phyloP scores from a whole-genome alignment of 2,329 filamentous ascomycete genomes.

The Colletotrichum magnum region DNA sequence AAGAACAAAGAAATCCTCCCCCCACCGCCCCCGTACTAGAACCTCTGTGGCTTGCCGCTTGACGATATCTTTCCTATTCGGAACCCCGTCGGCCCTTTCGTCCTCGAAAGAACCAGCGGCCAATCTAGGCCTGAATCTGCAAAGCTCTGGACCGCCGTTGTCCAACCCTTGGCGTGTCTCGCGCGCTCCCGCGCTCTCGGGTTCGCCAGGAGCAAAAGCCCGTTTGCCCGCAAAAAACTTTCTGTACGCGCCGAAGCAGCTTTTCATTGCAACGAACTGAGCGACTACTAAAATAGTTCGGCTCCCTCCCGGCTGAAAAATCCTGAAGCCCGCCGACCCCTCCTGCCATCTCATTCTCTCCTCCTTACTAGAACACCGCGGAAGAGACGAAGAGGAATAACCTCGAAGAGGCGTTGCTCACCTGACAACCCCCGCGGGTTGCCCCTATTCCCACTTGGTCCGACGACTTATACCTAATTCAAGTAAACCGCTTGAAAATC shows the following conservation, averaged over 20 bases:
- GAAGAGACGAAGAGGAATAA: neutral
- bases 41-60: conserved; percentile 6
- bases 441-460: neutral
- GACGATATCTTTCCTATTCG: conserved; percentile 17
- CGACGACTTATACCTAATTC: neutral
- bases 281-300: conserved; percentile 17
- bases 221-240: neutral
- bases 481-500: neutral
- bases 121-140: conserved; percentile 8
- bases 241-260: conserved; percentile 2
- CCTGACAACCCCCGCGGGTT: neutral
- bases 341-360: neutral
- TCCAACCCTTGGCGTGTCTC: neutral
- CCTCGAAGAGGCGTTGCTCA: conserved; percentile 5
- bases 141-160: conserved; percentile 23
- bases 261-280: neutral
- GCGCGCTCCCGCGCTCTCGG: conserved; percentile 22
- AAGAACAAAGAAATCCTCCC: conserved; percentile 18
- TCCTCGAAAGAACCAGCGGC: neutral
- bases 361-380: too few species aligned
- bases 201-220: neutral
- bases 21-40: conserved; percentile 18
- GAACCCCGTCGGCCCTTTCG: neutral
- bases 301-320: neutral
- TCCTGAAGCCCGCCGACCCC: neutral